These are phyloP conservation scores for Eremochloa ophiuroides DNA, from an alignment of 176 grass and related monocot species.

Conservation along the genomic window DNA sequence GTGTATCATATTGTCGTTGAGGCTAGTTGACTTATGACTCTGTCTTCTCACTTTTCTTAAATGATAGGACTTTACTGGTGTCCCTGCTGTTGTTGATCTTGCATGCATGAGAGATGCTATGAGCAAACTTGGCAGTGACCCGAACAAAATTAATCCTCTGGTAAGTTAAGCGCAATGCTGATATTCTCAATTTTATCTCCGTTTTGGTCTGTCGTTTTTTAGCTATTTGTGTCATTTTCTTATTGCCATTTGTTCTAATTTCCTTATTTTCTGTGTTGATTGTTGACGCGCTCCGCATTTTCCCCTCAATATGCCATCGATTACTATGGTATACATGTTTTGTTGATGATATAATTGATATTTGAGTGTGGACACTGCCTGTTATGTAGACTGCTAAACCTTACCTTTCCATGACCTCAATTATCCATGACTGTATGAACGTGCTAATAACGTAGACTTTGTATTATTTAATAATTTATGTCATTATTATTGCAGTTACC, in stretches of 20 bases:
- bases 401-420: background rate
- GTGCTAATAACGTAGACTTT: background rate
- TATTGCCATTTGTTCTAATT: background rate
- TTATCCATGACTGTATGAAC: background rate
- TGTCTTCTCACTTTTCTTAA: background rate
- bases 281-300: background rate
- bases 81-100: constrained; percentile 93
- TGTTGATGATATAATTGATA: background rate
- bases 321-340: background rate
- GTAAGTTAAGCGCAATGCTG: constrained; percentile 42
- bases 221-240: background rate
- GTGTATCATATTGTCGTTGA: background rate
- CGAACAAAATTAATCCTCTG: constrained; percentile 93
- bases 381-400: background rate
- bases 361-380: background rate
- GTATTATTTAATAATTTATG: background rate
- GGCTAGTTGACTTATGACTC: background rate
- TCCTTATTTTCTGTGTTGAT: background rate
- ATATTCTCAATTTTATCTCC: background rate
- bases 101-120: constrained; percentile 98
- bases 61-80: constrained; percentile 93
- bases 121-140: constrained; percentile 78
- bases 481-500: background rate
- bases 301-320: background rate
- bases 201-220: background rate